Base-by-base conservation (phyloP, 164 flowering plant genomes). In the Umbellularia californica region DNA sequence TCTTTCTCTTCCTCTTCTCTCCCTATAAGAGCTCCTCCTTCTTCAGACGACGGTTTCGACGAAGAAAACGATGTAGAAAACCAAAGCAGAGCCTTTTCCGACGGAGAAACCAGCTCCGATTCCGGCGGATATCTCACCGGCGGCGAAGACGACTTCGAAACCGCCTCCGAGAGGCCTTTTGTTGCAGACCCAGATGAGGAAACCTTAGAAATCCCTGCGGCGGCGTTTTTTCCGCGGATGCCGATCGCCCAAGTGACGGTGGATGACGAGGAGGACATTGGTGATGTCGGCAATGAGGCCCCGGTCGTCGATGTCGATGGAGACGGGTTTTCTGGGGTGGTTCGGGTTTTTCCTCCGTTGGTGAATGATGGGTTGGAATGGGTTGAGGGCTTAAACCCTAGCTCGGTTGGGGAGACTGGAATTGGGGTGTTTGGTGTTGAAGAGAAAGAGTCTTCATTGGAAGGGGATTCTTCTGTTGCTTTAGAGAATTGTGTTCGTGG, bases 101-200 rank as follows among this genome's bases (percentile, higher is more conserved):
- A 10, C 35, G 70, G 70, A 35, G 62, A 55, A 75, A 75, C 75
- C 69, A 52, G 50, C 50, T 67, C 70, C 33, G 86, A 71, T 30
- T 73, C 66, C 9, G 87, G 9, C 11, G 81, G 62, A 87, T 84
- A 28, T 86, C 84, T 73, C 64, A 79, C 80, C 9, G 72, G 89
- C 13, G 88, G 79, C 19, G 91, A 89, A 75, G 95, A 82, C 22
- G 89, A 2, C 9, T 67, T 93, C 76, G 96, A 82, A 30, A 74
- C 84, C 20, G 89, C 87, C 10, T 76, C 84, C 23, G 90, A 88
- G 79, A 82, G 83, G 83, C 84, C 85, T 5, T 73, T 81, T 81
- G 68, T 80, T 15, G 82, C 73, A 0, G 85, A 79, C 72, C 78
- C 80, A 50, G 88, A 77, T 35, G 90, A 81, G 2, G 84, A 76